phyloP scores from a whole-genome alignment of 2,329 filamentous ascomycete genomes.

The Talaromyces sp. region DNA sequence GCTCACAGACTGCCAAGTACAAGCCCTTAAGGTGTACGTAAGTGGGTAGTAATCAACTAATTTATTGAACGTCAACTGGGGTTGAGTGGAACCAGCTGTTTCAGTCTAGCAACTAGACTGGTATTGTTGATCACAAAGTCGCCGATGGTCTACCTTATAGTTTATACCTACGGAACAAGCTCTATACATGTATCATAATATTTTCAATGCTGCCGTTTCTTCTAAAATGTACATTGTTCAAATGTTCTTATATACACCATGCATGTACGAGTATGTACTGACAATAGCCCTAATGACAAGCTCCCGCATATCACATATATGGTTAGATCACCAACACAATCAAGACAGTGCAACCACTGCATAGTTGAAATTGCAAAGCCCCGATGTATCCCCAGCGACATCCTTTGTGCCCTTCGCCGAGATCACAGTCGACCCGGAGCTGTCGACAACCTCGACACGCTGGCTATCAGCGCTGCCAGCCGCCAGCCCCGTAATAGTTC shows the following conservation, averaged over 20 bases:
- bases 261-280: not conserved
- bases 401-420: conserved; percentile 9
- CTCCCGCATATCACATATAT: not conserved
- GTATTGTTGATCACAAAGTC: not conserved
- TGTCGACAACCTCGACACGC: conserved; percentile 10
- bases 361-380: conserved; percentile 14
- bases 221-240: not conserved
- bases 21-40: not conserved
- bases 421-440: not conserved
- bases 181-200: not conserved
- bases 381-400: conserved; percentile 3
- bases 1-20: no score
- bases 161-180: not conserved
- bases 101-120: not conserved
- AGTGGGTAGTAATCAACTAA: not conserved
- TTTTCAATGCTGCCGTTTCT: no score
- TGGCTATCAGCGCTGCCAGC: conserved; percentile 11
- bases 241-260: not conserved
- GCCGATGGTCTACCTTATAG: not conserved
- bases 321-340: not conserved
- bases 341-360: conserved; percentile 10
- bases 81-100: not conserved
- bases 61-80: not conserved
- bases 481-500: conserved; percentile 5
- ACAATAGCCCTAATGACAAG: not conserved